These are phyloP conservation scores for Aspergillus vadensis DNA, from an alignment of 2,329 filamentous ascomycete species.

Conservation along the genomic window DNA sequence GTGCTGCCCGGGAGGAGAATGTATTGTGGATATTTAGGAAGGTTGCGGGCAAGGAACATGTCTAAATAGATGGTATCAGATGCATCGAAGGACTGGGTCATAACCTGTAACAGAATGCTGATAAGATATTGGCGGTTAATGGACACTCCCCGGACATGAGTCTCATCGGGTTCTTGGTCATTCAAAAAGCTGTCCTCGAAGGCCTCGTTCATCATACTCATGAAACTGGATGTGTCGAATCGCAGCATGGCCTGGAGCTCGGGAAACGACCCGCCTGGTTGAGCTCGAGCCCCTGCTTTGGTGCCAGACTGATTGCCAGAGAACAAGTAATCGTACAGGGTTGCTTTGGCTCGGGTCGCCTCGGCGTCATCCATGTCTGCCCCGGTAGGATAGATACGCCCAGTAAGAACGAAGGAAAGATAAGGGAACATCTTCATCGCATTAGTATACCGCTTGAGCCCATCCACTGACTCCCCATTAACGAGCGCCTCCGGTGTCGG, in stretches of 20 bases:
- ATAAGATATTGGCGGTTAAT: constrained; percentile 92
- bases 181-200: constrained; percentile 96
- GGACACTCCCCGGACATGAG: constrained; percentile 57
- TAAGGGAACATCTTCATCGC: constrained; percentile 94
- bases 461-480: constrained; percentile 55
- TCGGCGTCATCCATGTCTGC: constrained; percentile 71
- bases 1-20: constrained; percentile 85
- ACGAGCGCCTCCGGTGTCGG: constrained; percentile 25
- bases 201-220: constrained; percentile 94
- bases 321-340: constrained; percentile 92
- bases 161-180: constrained; percentile 67
- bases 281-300: constrained; percentile 33
- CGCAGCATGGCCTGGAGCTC: constrained; percentile 81
- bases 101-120: constrained; percentile 86
- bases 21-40: constrained; percentile 96
- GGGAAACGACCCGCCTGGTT: constrained; percentile 74
- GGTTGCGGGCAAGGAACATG: constrained; percentile 95
- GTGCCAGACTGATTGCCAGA: constrained; percentile 62
- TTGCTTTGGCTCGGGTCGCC: constrained; percentile 75
- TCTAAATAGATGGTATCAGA: constrained; percentile 92
- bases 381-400: constrained; percentile 87
- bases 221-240: constrained; percentile 87
- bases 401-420: constrained; percentile 85
- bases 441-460: constrained; percentile 59
- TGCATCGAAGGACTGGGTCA: constrained; percentile 74